Evolutionary conservation across 2,329 filamentous ascomycete species (phyloP).

Genomic region (Penicillium sp.): DNA sequence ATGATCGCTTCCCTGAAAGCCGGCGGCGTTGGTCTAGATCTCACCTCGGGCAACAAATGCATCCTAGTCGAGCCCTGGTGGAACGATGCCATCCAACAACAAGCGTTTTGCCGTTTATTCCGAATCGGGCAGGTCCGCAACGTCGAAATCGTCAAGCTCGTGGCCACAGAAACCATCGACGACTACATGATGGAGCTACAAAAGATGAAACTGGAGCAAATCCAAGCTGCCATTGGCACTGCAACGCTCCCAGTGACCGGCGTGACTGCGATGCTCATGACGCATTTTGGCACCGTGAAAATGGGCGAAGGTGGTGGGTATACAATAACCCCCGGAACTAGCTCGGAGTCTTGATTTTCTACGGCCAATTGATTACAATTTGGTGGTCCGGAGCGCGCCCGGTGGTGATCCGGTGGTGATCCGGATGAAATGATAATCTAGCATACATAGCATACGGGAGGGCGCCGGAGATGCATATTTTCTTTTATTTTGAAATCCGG

Average conservation of each 20-base stretch:
- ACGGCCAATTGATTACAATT: too few relatives aligned
- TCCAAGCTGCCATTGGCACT: slow-evolving; percentile 23
- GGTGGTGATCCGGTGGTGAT: not conserved
- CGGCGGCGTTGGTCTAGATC: slow-evolving; percentile 57
- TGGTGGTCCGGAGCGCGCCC: not conserved
- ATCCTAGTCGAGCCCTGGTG: slow-evolving; percentile 59
- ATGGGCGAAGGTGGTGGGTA: slow-evolving; percentile 11
- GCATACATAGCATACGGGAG: not conserved
- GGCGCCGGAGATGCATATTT: not conserved
- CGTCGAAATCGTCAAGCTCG: slow-evolving; percentile 57
- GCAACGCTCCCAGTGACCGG: slow-evolving; percentile 16
- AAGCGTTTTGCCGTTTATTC: slow-evolving; percentile 57
- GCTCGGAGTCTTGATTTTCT: not conserved
- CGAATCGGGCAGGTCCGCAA: slow-evolving; percentile 62
- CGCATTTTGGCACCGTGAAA: slow-evolving; percentile 24
- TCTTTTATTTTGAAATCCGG: not conserved
- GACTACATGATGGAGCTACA: slow-evolving; percentile 55
- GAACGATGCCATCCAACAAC: slow-evolving; percentile 60
- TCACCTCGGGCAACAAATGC: slow-evolving; percentile 58
- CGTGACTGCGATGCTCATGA: slow-evolving; percentile 20
- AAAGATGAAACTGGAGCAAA: slow-evolving; percentile 42
- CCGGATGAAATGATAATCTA: not conserved
- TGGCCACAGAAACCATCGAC: slow-evolving; percentile 57
- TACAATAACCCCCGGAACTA: not conserved
- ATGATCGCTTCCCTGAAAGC: slow-evolving; percentile 55